Evolutionary conservation across 23 red algal species (phyloP).

Genomic region (Chondrus crispus): DNA sequence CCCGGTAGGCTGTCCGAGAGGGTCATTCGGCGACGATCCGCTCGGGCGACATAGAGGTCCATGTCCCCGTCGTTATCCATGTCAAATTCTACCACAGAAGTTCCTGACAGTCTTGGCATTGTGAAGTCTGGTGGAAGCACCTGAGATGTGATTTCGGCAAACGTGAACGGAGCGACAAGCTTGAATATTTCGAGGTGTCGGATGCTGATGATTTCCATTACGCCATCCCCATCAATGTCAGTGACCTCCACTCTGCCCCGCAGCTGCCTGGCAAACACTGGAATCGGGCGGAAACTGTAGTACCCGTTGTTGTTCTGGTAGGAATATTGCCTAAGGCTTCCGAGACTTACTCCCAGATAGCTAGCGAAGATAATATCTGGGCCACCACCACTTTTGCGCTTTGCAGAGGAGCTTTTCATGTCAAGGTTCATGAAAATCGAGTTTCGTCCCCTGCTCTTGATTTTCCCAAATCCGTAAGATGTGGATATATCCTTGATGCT

Average conservation of each 20-base stretch:
- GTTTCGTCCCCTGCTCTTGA: not conserved
- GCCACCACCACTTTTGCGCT: not conserved
- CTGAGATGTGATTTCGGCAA: not conserved
- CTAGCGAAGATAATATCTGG: not conserved
- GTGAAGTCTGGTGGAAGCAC: not conserved
- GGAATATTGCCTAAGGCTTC: not conserved
- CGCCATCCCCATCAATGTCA: not conserved
- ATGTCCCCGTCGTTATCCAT: slow-evolving; percentile 50
- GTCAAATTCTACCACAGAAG: slow-evolving; percentile 40
- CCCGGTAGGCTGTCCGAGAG: not conserved
- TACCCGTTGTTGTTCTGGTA: not conserved
- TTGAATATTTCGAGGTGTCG: not conserved
- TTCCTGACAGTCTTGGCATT: not conserved
- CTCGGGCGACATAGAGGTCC: slow-evolving; percentile 40
- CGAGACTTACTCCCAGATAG: not conserved
- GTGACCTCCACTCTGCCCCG: not conserved
- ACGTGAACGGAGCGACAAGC: not conserved
- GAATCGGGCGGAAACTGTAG: not conserved
- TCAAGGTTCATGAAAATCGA: not conserved
- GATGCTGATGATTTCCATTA: not conserved
- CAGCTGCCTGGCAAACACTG: not conserved
- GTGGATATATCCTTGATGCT: not conserved
- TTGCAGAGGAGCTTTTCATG: not conserved
- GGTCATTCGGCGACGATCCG: not conserved
- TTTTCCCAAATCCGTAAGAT: not conserved